Percentiles rank a stretch among this genome's conserved stretches.
Evolutionary conservation across 805 yeast species (phyloP).

Genomic region (Candida pini): DNA sequence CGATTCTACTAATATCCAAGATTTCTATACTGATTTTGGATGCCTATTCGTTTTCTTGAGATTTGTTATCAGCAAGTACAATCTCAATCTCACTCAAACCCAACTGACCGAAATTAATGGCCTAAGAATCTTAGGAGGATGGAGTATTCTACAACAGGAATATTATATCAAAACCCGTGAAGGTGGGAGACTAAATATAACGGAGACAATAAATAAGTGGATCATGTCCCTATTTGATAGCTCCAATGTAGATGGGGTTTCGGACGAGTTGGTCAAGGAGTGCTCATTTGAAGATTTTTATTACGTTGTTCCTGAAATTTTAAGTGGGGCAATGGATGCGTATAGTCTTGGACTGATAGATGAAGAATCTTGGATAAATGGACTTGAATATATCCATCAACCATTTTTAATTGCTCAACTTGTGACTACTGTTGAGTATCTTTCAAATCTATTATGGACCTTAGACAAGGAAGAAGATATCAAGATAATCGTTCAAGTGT

Average conservation of each 20-base stretch:
- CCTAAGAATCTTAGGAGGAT: conserved; percentile 6
- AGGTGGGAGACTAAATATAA: conserved; percentile 19
- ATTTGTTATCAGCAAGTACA: conserved; percentile 11
- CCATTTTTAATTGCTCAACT: conserved; percentile 61
- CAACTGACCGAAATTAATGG: conserved; percentile 3
- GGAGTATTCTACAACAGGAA: conserved; percentile 10
- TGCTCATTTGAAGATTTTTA: conserved; percentile 64
- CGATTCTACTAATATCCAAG: conserved; percentile 57
- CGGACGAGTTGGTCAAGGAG: conserved; percentile 72
- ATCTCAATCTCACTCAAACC: conserved; percentile 7
- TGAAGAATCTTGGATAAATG: conserved; percentile 58
- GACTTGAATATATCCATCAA: conserved; percentile 82
- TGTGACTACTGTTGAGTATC: conserved; percentile 35
- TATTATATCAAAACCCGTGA: conserved; percentile 11
- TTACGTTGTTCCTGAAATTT: conserved; percentile 63
- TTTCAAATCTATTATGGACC: conserved; percentile 16
- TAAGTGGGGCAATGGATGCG: conserved; percentile 67
- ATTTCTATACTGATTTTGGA: conserved; percentile 64
- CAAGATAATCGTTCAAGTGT: conserved; percentile 10
- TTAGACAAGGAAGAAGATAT: conserved; percentile 6
- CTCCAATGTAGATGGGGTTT: conserved; percentile 57
- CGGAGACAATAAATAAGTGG: conserved; percentile 58
- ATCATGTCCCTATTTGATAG: conserved; percentile 66
- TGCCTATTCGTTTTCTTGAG: conserved; percentile 44
- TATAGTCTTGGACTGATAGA: conserved; percentile 50